Percentiles rank a stretch among this genome's conserved stretches.
phyloP scores from a whole-genome alignment of 2,329 filamentous ascomycete species.

The Aspergillaceae sp. region DNA sequence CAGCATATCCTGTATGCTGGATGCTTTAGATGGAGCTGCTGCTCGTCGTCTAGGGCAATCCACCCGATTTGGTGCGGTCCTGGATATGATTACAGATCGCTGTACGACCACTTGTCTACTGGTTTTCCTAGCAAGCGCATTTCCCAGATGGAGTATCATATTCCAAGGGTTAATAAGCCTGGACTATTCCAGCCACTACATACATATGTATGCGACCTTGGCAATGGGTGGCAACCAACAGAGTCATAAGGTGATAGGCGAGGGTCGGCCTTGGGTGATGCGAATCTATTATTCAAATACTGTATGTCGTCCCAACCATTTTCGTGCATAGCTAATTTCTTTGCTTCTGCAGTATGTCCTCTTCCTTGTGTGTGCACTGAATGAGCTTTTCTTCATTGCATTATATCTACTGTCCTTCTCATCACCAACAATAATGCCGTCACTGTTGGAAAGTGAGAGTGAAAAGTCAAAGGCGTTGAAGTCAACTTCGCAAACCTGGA shows the following conservation, averaged over 20 bases:
- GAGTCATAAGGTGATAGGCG: constrained; percentile 86
- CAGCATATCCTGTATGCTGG: constrained; percentile 81
- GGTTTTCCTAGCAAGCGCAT: constrained; percentile 86
- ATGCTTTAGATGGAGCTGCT: constrained; percentile 86
- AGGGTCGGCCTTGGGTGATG: constrained; percentile 72
- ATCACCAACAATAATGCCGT: neutral
- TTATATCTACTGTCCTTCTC: constrained; percentile 90
- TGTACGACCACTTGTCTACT: constrained; percentile 89
- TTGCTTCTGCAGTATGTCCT: constrained; percentile 64
- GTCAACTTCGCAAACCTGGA: too few species aligned
- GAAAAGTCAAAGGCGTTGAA: too few species aligned
- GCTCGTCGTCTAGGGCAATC: constrained; percentile 75
- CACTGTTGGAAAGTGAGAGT: neutral
- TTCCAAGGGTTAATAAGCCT: constrained; percentile 87
- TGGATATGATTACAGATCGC: constrained; percentile 95
- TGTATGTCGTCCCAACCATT: constrained; percentile 43
- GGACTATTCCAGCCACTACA: constrained; percentile 88
- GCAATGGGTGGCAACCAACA: constrained; percentile 63
- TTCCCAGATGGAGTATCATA: constrained; percentile 79
- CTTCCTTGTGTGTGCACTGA: constrained; percentile 75
- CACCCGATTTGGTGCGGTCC: constrained; percentile 83
- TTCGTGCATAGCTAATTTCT: neutral
- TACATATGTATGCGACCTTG: constrained; percentile 62
- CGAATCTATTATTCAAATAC: constrained; percentile 93
- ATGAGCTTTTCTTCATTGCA: constrained; percentile 93